phyloP scores from a whole-genome alignment of 495 filamentous ascomycete genomes.

The Xylona heveae region DNA sequence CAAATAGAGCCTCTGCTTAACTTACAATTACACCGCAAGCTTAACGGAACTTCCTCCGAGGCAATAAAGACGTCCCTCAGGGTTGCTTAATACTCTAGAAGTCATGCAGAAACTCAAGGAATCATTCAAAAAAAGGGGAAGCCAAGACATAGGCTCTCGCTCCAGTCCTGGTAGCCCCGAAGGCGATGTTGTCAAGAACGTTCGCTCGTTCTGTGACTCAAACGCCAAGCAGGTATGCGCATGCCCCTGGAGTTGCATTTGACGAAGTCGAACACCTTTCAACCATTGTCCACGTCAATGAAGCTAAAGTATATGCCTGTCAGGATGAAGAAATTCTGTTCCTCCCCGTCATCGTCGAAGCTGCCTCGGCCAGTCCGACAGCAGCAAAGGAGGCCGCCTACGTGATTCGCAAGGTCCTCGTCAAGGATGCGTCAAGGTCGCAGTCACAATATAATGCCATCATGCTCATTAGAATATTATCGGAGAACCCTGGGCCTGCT shows the following conservation, averaged over 20 bases:
- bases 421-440: slow-evolving; percentile 38
- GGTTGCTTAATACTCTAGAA: no score
- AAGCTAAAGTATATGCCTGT: slow-evolving; percentile 1
- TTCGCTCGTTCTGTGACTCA: no score
- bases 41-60: no score
- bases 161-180: no score
- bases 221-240: no score
- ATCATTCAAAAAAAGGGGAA: no score
- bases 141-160: no score
- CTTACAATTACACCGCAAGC: no score
- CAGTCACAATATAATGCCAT: slow-evolving; percentile 85
- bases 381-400: slow-evolving; percentile 61
- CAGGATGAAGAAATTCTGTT: slow-evolving; percentile 77
- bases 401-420: slow-evolving; percentile 63
- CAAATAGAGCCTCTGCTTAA: no score
- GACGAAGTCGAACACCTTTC: slow-evolving; percentile 2
- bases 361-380: slow-evolving; percentile 71
- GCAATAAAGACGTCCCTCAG: no score
- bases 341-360: slow-evolving; percentile 87
- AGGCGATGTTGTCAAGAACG: no score
- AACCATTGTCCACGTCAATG: background rate
- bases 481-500: slow-evolving; percentile 73
- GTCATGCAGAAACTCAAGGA: no score
- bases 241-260: slow-evolving; percentile 1
- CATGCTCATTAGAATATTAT: slow-evolving; percentile 84